These are phyloP conservation scores for Fraxinus ornus DNA, from an alignment of 305 asterid species.

Conservation along the genomic window DNA sequence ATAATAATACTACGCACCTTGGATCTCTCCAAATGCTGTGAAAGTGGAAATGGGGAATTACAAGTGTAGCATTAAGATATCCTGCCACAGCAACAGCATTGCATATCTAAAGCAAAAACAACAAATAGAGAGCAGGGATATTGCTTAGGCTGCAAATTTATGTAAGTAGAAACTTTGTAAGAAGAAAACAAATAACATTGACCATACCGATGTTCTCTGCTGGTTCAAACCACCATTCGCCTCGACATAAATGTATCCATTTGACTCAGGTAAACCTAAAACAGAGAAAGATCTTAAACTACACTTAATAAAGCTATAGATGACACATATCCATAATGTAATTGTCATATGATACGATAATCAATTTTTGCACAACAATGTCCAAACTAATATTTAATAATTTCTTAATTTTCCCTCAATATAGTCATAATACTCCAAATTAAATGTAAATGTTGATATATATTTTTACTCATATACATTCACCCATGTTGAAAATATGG, in stretches of 20 bases:
- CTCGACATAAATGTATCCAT: conserved; percentile 86
- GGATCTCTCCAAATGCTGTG: conserved; percentile 99
- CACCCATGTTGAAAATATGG: neutral
- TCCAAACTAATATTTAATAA: neutral
- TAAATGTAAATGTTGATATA: neutral
- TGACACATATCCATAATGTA: neutral
- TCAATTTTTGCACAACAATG: neutral
- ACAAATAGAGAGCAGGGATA: conserved; percentile 3
- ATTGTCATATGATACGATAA: neutral
- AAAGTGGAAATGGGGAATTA: conserved; percentile 90
- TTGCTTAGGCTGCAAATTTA: neutral
- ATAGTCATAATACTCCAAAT: neutral
- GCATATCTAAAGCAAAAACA: conserved; percentile 76
- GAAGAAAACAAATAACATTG: neutral
- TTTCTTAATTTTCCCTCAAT: neutral
- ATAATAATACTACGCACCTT: conserved; percentile 47
- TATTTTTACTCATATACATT: neutral
- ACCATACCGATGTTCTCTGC: conserved; percentile 86
- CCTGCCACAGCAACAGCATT: conserved; percentile 99
- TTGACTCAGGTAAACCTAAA: conserved; percentile 88
- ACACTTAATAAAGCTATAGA: neutral
- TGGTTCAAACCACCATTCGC: conserved; percentile 99
- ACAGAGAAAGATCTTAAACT: conserved; percentile 1
- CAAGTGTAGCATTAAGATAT: conserved; percentile 90
- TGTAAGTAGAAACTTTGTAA: neutral